These are phyloP conservation scores for Gnaphalium uliginosum DNA, from an alignment of 129 eudicot species.

Conservation along the genomic window DNA sequence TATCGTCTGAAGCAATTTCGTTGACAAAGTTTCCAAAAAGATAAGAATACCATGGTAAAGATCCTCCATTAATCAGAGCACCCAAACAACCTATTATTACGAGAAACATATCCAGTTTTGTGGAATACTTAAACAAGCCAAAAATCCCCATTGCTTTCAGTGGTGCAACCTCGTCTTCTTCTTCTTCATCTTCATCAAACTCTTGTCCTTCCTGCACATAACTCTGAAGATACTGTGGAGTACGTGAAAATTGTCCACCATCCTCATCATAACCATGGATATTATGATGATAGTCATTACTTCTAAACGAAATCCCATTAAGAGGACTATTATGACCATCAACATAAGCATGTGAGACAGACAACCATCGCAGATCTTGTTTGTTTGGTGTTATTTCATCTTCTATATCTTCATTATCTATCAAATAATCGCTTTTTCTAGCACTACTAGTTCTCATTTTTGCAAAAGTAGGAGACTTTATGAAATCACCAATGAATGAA, in stretches of 20 bases:
- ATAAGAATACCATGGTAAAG: conserved; percentile 79
- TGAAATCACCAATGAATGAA: conserved; percentile 31
- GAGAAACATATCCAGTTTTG: conserved; percentile 52
- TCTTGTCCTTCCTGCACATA: conserved; percentile 35
- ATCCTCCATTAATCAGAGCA: conserved; percentile 80
- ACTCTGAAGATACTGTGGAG: conserved; percentile 35
- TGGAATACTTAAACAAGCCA: conserved; percentile 61
- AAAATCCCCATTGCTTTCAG: conserved; percentile 51
- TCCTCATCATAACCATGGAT: conserved; percentile 13
- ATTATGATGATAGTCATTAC: conserved; percentile 13
- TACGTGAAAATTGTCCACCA: conserved; percentile 11
- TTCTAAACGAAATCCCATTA: conserved; percentile 30
- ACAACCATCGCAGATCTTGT: conserved; percentile 45
- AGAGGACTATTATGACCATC: conserved; percentile 37
- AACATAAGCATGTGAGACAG: conserved; percentile 55
- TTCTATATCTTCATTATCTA: conserved; percentile 23
- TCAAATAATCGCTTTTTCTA: conserved; percentile 24
- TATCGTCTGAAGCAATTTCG: conserved; percentile 49
- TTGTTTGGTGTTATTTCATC: conserved; percentile 18
- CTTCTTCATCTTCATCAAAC: conserved; percentile 55
- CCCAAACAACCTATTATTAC: conserved; percentile 72
- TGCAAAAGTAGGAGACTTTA: conserved; percentile 41
- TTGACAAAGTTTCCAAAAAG: conserved; percentile 75
- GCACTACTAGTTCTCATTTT: conserved; percentile 22
- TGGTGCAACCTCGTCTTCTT: conserved; percentile 49